Evolutionary conservation across 305 asterid species (phyloP), one percentile per base, ranked within the genome.

Genomic region (Stenogyne calaminthoides): DNA sequence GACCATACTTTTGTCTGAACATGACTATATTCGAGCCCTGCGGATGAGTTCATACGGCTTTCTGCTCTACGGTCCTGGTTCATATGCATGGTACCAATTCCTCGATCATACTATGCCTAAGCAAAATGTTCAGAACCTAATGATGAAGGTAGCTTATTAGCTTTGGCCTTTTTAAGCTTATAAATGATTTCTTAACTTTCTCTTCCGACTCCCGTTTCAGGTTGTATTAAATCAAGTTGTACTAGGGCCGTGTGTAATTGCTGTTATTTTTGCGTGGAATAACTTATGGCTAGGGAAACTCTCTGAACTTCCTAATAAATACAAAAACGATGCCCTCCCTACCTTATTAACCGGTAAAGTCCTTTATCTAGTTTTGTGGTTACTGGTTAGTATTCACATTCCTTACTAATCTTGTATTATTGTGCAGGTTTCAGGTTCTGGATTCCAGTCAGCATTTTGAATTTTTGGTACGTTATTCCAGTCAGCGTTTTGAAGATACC

Each of bases 31-130:
- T 25, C 87, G 98, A 72, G 87, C 98, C 55, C 83, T 90, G 63
- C 88, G 97, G 70, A 87, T 95, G 99, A 70, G 88, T 71, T 85
- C 99, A 9, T 95, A 95, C 18, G 99, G 97, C 19, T 92, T 88
- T 78, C 77, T 95, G 67, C 80, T 92, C 12, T 95, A 92, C 25
- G 99, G 98, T 32, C 99, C 97, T 18, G 99, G 97, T 80, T 90
- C 99, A 34, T 92, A 83, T 69, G 88, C 87, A 16, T 95, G 99
- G 98, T 95, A 95, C 87, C 88, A 86, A 59, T 84, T 58, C 79
- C 96, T 95, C 40, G 99, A 92, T 71, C 89, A 64, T 55, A 64
- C 80, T 71, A 88, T 94, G 95, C 98, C 99, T 1, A 82, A 83
- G 84, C 86, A 85, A 83, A 86, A 68, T 46, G 73, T 88, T 72